Evolutionary conservation across 2,329 filamentous ascomycete genomes (phyloP), one percentile per base, ranked within the genome.

Genomic region (Paecilomyces niveus): DNA sequence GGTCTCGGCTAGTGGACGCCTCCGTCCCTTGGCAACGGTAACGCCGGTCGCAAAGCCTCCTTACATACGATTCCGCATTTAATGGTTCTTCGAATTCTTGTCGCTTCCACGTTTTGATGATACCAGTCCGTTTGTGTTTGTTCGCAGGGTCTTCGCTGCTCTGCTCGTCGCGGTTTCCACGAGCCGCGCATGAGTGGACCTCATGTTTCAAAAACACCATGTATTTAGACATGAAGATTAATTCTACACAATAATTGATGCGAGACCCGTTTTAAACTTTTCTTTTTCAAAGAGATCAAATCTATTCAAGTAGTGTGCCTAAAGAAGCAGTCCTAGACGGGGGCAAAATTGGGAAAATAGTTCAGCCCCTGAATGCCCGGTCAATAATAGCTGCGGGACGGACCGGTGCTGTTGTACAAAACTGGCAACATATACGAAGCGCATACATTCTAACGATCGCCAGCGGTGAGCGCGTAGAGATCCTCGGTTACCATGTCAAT

Each of bases 261-360:
- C 18, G n/a, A 45, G 18, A 45, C 18, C 39, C 6, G 21, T 59
- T 62, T 61, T 59, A 56, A 58, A 51, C 63, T 59, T 53, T 57
- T 55, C 26, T 50, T 29, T 29, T n/a, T n/a, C 39, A 39, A 10
- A 9, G 18, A 18, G 3, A 33, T 33, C 32, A 11, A 33, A 15
- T 13, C 10, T 15, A 10, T 18, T 18, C 8, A n/a, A 45, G 39
- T 18, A 21, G 9, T 18, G n/a, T 45, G 15, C 7, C 39, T 18
- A n/a, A 45, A 9, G n/a, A 9, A 45, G 39, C 26, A 29, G 18
- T 45, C 39, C 15, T n/a, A 18, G 15, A 18, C 8, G 39, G 39
- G 35, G 39, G 39, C 39, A n/a, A 18, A 18, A 45, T 45, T n/a
- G 39, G n/a, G 35, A 6, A 10, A 33, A 33, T n/a, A 11, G n/a